phyloP scores from a whole-genome alignment of 1,284 basidiomycete species.

The Cryptococcus sp. region DNA sequence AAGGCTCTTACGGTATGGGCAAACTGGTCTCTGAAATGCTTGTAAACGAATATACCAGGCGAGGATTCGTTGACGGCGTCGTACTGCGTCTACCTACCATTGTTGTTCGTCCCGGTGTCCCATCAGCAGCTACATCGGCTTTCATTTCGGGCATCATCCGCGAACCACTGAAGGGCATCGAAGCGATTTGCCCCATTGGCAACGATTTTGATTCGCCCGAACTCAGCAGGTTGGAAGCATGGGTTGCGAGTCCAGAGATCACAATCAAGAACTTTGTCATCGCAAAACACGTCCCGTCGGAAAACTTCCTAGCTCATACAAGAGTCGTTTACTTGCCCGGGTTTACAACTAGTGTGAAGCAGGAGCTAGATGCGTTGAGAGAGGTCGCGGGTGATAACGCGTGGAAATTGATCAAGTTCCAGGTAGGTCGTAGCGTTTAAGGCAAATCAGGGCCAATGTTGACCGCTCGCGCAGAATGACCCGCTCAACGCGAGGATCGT shows the following conservation, averaged over 20 bases:
- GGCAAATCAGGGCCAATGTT: neutral
- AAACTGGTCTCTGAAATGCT: constrained; percentile 64
- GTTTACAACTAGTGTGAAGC: constrained; percentile 49
- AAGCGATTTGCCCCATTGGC: constrained; percentile 61
- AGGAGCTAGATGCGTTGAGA: constrained; percentile 49
- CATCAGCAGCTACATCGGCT: constrained; percentile 62
- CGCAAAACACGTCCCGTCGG: constrained; percentile 59
- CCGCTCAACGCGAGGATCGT: constrained; percentile 52
- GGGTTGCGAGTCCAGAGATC: constrained; percentile 61
- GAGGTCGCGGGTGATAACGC: constrained; percentile 48
- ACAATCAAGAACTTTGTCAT: constrained; percentile 62
- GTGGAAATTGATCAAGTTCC: constrained; percentile 49
- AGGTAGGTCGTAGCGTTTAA: constrained; percentile 20
- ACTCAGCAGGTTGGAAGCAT: constrained; percentile 55
- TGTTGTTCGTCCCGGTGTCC: constrained; percentile 61
- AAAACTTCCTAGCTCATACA: constrained; percentile 58
- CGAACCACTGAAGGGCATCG: constrained; percentile 62
- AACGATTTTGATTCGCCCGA: constrained; percentile 44
- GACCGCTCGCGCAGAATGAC: constrained; percentile 36
- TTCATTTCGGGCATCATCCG: constrained; percentile 67
- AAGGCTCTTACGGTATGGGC: constrained; percentile 63
- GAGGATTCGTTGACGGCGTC: constrained; percentile 64
- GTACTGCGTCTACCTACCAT: constrained; percentile 66
- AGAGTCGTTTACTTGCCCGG: constrained; percentile 53
- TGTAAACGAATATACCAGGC: constrained; percentile 64